phyloP scores from a whole-genome alignment of 768 basidiomycete species.

The Collybia sordida region DNA sequence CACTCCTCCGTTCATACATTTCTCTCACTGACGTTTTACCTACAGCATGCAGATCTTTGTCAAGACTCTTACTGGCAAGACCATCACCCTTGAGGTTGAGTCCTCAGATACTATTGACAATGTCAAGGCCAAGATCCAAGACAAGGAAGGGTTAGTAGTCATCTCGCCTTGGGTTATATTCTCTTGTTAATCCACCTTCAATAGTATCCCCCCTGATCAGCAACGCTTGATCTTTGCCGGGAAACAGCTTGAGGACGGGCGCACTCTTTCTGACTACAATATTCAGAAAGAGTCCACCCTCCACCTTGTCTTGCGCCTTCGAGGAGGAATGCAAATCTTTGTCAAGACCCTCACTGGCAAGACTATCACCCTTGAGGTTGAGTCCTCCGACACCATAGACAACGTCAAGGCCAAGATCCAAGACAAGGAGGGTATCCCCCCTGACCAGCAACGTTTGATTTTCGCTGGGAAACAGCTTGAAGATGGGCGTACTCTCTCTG shows the following conservation, averaged over 20 bases:
- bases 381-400: too few species aligned
- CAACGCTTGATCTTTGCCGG: constrained; percentile 20
- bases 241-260: constrained; percentile 19
- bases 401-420: too few species aligned
- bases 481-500: constrained; percentile 43
- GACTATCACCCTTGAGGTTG: too few species aligned
- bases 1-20: neutral
- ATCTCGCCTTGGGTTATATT: too few species aligned
- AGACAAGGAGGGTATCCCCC: too few species aligned
- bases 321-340: constrained; percentile 44
- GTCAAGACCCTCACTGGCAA: constrained; percentile 55
- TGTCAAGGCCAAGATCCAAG: constrained; percentile 22
- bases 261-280: constrained; percentile 19
- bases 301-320: constrained; percentile 32
- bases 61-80: constrained; percentile 28
- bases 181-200: neutral
- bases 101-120: constrained; percentile 21
- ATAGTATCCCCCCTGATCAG: constrained; percentile 17
- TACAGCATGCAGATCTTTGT: constrained; percentile 25
- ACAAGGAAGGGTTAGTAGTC: constrained; percentile 24
- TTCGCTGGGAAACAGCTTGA: constrained; percentile 34
- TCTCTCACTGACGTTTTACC: neutral
- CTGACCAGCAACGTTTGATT: constrained; percentile 21
- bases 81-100: constrained; percentile 20
- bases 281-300: constrained; percentile 22